Evolutionary conservation across 1,284 basidiomycete species (phyloP), one percentile per base, ranked within the genome.

Genomic region (Sanghuangporus baumii): DNA sequence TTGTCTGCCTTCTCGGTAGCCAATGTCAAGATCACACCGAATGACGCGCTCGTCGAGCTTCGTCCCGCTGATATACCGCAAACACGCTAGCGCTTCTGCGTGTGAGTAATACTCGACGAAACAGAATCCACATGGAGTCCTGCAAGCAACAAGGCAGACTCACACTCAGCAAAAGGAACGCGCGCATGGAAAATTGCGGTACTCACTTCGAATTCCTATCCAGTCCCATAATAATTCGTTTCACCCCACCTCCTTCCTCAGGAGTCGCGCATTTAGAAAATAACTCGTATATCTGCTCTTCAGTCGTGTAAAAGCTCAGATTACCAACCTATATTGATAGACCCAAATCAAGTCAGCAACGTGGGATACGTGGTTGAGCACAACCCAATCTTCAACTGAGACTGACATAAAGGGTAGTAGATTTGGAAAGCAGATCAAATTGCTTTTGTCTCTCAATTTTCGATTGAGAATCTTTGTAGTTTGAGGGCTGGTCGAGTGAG

Each of bases 21-120:
- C 97, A n/a, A 96, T 83, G 77, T 99, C 97, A 67, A 99, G 79
- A 77, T 99, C 97, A 71, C 96, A 98, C 55, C 97, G 91, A 67
- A 99, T 97, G 68, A 99, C 93, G 34, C 97, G 90, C 75, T 99
- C 97, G 75, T 99, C 97, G n/a, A 99, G 86, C 78, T 99, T 99
- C 38, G 96, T 97, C 14, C 96, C 96, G 57, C 91, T 94, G 66
- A 99, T 88, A 74, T 98, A 96, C 54, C 92, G 88, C 83, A 99
- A 87, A 68, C 91, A 91, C 51, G 94, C 92, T 34, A 98, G 81
- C 16, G 97, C 97, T 74, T 99, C 96, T 6, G 88, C 82, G 71
- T 98, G 95, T 8, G 93, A 94, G 75, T 98, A 99, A 75, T 94
- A 99, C 74, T 99, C 97, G 63, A 99, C 97, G 71, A 99, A 99